Base-by-base conservation (phyloP, 805 yeast genomes). In the Debaryomyces hansenii region DNA sequence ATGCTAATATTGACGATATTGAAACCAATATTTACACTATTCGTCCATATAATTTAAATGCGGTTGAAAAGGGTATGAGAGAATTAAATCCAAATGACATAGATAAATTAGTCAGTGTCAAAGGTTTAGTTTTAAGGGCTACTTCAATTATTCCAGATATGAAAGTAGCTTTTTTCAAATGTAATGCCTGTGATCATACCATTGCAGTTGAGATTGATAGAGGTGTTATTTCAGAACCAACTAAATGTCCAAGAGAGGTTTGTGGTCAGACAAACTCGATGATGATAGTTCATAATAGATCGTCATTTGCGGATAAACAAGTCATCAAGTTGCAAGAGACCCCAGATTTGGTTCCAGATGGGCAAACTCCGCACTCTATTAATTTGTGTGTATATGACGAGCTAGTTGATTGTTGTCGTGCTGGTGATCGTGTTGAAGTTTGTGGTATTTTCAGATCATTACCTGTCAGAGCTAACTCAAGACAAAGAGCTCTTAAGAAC, bases 331-430 rank as follows among this genome's bases (percentile, higher is more conserved):
- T 94, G 36, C 99, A 94, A 68, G 99, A 94, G 67, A 90, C 96
- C 0, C 97, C 97, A 0, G 99, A 94, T 66, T 77, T 83, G 51
- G 96, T 92, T 12, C 99, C 99, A 4, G 98, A 88, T 69, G 99
- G 99, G 14, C 99, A 94, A 68, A 94, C 99, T 2, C 99, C 99
- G 1, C 99, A 94, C 66, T 85, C 97, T 11, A 88, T 94, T 40
- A 89, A 96, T 5, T 72, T 94, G 24, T 90, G 97, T 72, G 96
- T 89, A 1, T 94, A 92, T 62, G 99, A 94, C 66, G 98, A 94
- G 64, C 75, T 94, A 50, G 99, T 94, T 1, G 99, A 94, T 65
- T 78, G 87, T 44, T 87, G 96, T 59, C 80, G 96, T 57, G 97
- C 99, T 7, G 99, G 99, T 75, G 99, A 94, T 66, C 80, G 97